Conservation (phyloP, 2,329 filamentous ascomycete species). For the Bertia moriformis region DNA sequence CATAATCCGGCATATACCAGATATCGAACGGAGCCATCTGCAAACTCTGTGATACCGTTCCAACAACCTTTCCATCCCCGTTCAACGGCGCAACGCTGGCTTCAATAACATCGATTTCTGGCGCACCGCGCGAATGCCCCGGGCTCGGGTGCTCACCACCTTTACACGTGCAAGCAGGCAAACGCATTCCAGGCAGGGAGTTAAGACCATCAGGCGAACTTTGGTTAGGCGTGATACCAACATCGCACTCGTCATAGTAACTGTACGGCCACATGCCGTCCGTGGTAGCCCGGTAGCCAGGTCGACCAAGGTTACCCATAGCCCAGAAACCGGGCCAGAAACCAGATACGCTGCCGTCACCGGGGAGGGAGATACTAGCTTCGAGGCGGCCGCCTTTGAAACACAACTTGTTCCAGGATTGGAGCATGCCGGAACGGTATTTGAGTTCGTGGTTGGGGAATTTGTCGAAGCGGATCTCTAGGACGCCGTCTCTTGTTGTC, state of each 20-base stretch:
- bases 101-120: conserved; percentile 61
- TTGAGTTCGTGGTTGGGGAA: conserved; percentile 51
- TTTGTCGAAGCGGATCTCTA: conserved; percentile 50
- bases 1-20: conserved; percentile 50
- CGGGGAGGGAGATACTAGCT: conserved; percentile 56
- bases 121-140: conserved; percentile 50
- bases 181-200: conserved; percentile 53
- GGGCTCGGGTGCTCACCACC: conserved; percentile 50
- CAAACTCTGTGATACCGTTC: conserved; percentile 50
- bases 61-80: conserved; percentile 35
- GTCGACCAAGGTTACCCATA: conserved; percentile 59
- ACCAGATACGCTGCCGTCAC: conserved; percentile 48
- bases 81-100: conserved; percentile 30
- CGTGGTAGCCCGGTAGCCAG: conserved; percentile 55
- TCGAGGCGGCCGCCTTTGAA: conserved; percentile 60
- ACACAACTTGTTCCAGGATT: conserved; percentile 61
- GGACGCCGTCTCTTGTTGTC: conserved; percentile 43
- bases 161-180: conserved; percentile 53
- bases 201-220: conserved; percentile 52
- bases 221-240: conserved; percentile 59
- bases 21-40: conserved; percentile 58
- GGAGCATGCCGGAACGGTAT: conserved; percentile 60
- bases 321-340: conserved; percentile 68
- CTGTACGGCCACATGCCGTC: conserved; percentile 65
- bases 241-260: conserved; percentile 54